Evolutionary conservation across 2,329 filamentous ascomycete genomes (phyloP).

Genomic region (Thielaviopsis ethacetica): DNA sequence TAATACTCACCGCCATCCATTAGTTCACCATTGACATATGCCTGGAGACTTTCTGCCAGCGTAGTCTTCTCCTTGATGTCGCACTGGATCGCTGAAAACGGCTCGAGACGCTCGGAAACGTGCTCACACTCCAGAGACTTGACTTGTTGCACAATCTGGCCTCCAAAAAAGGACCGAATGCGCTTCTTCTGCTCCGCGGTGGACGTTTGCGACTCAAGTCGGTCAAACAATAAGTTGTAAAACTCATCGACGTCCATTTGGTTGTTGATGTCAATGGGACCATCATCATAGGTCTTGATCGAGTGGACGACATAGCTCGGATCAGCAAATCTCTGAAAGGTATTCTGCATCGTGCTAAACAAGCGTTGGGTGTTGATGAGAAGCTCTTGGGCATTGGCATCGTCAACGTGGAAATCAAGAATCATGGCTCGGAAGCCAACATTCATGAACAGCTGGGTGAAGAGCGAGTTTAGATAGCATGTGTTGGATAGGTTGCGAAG

Average conservation of each 20-base stretch:
- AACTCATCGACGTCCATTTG: constrained; percentile 99
- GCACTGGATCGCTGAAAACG: constrained; percentile 88
- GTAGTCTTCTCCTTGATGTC: constrained; percentile 84
- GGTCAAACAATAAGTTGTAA: constrained; percentile 83
- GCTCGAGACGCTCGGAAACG: constrained; percentile 77
- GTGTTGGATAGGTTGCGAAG: constrained; percentile 88
- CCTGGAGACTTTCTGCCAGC: constrained; percentile 73
- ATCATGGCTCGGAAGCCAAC: constrained; percentile 74
- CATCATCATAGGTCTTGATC: constrained; percentile 70
- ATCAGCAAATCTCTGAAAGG: constrained; percentile 55
- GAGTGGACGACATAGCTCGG: constrained; percentile 55
- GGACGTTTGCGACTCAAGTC: constrained; percentile 70
- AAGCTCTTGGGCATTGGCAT: constrained; percentile 45
- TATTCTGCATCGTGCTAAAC: constrained; percentile 77
- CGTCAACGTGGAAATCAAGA: constrained; percentile 42
- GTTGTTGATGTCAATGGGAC: constrained; percentile 65
- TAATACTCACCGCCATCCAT: constrained; percentile 62
- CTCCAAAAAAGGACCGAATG: constrained; percentile 77
- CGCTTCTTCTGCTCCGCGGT: constrained; percentile 49
- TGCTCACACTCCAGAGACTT: constrained; percentile 90
- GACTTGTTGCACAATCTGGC: constrained; percentile 83
- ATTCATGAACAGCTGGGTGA: constrained; percentile 96
- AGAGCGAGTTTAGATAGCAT: constrained; percentile 88
- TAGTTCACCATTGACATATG: constrained; percentile 91
- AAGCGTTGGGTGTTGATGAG: constrained; percentile 64